These are phyloP conservation scores for Aureobasidium melanogenum DNA, from an alignment of 2,329 filamentous ascomycete species.

Conservation along the genomic window DNA sequence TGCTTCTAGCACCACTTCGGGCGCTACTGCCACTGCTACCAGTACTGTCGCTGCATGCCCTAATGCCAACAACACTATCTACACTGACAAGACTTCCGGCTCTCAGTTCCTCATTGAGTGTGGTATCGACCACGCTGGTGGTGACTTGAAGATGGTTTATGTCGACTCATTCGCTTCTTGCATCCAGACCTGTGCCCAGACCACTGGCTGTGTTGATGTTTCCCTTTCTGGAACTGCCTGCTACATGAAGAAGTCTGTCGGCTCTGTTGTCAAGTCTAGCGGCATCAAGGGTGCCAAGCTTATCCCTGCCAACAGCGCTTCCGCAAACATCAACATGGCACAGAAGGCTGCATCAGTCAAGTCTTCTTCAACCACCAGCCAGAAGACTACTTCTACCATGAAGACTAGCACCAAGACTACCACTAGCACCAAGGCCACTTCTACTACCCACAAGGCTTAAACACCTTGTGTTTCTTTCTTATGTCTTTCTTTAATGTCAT, in stretches of 20 bases:
- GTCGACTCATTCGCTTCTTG: conserved; percentile 21
- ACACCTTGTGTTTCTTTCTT: neutral
- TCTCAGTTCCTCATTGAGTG: conserved; percentile 22
- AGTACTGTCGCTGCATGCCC: conserved; percentile 17
- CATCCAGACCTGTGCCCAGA: conserved; percentile 23
- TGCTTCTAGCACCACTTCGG: neutral
- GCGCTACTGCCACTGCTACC: conserved; percentile 11
- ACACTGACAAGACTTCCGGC: conserved; percentile 15
- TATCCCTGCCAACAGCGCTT: conserved; percentile 11
- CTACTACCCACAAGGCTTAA: conserved; percentile 1
- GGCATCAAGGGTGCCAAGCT: conserved; percentile 23
- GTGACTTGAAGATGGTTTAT: conserved; percentile 20
- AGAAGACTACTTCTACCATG: neutral
- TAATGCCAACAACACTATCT: conserved; percentile 16
- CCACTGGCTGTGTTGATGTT: conserved; percentile 25
- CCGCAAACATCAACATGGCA: neutral
- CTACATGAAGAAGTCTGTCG: conserved; percentile 25
- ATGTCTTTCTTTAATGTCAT: neutral
- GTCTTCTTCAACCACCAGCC: neutral
- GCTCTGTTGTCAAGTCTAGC: conserved; percentile 15
- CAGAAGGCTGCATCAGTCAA: neutral
- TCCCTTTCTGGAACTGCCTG: conserved; percentile 24
- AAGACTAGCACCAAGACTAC: neutral
- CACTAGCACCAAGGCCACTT: neutral
- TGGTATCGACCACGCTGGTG: conserved; percentile 24